Base-by-base conservation (phyloP, 495 filamentous ascomycete species). In the Xylaria acuta region DNA sequence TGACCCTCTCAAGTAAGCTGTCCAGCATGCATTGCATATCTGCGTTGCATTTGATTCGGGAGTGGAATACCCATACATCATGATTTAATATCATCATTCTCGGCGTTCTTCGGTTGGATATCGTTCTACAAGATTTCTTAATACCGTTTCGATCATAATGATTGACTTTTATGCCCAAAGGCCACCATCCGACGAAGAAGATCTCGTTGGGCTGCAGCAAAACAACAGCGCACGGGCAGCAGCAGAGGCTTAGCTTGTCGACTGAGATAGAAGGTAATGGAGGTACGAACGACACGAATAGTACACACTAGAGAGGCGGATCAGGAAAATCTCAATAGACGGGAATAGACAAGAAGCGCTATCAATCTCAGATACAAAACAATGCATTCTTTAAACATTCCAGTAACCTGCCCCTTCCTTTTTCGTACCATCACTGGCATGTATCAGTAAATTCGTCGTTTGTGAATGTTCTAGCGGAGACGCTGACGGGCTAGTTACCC, bases 1-100 rank as follows among this genome's bases (percentile, higher is more conserved):
- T 76, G 89, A 97, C 76, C 92, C 94, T 45, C 72, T 80, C 40
- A 78, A 75, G 71, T 77, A 78, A 67, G 71, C 71, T 64, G n/a
- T 62, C 64, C 65, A 64, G 27, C 38, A 41, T 49, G 64, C 49
- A 70, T 58, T 66, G 53, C 68, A 67, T 62, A 66, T 68, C 62
- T 64, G 34, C 59, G 62, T 73, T 64, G 56, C 62, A 70, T 72
- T 72, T 72, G 53, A 65, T 66, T 49, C 8, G 63, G 53, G 62
- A 66, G 32, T n/a, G 27, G 38, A 66, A 30, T 47, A 71, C 45
- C 58, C 51, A 72, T 51, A 62, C 67, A 73, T 64, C 59, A 25
- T 71, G 59, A 54, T 71, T 64, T 77, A 66, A 70, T 53, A 73
- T 74, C 74, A 77, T 75, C 71, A 38, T 67, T 40, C 16, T 27